Evolutionary conservation across 1,284 basidiomycete genomes (phyloP), one percentile per base, ranked within the genome.

Genomic region (Austroboletus olivaceoglutinosus): DNA sequence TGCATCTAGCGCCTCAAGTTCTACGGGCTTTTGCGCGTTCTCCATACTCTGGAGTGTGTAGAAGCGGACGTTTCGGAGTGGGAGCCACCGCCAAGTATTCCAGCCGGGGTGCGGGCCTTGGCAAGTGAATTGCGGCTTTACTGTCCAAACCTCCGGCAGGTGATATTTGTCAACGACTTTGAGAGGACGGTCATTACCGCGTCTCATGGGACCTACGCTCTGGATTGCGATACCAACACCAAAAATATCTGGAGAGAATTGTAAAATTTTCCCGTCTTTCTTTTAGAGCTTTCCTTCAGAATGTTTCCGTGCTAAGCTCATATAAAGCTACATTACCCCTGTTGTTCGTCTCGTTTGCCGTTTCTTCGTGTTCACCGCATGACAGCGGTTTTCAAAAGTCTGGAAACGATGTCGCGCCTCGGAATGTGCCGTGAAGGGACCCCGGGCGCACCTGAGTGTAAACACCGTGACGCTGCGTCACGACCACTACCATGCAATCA

Each of bases 41-140:
- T 85, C 18, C 70, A 68, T 5, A 66, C 63, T 22, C 70, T 86
- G 12, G 70, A 74, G 53, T 81, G 78, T 52, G 58, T 83, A 38
- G 84, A 86, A 55, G 67, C 86, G 15, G 84, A 86, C 36, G 72
- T 86, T 21, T 78, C 78, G 15, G 76, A 79, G 42, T 86, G 84
- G 84, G 73, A 75, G 6, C 84, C 83, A 7, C 63, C 77, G 4
- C 83, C 81, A 9, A 64, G 70, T 18, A 70, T 76, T 39, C 71
- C 73, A 2, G 66, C 74, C 12, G 83, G 82, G 1, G 65, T 83
- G 43, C 76, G 81, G 13, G 80, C 81, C 3, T 66, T 86, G 9
- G 76, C 76, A 5, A 74, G 73, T 48, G 84, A 86, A 63, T 63
- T 86, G 43, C 74, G 77, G 27, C 62, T 86, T 13, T 86, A 85